phyloP scores from a whole-genome alignment of 2,329 filamentous ascomycete species.

The Karstenula rhodostoma region DNA sequence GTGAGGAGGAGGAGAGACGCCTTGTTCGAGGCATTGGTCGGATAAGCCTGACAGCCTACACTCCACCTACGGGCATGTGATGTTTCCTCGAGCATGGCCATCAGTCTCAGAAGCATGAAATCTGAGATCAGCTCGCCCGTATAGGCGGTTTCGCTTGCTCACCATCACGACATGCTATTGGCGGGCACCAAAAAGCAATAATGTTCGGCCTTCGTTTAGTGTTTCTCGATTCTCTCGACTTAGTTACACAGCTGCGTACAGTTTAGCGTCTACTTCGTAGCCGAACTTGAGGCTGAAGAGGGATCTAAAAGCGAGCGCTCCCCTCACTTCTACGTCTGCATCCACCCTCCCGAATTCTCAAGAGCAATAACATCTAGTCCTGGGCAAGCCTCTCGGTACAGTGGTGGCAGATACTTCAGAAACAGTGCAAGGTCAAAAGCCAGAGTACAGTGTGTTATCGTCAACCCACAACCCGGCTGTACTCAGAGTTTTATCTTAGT shows the following conservation, averaged over 20 bases:
- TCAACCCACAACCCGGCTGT: too few species aligned
- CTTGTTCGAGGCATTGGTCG: conserved; percentile 77
- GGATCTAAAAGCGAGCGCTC: background rate
- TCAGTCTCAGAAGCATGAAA: background rate
- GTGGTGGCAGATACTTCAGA: background rate
- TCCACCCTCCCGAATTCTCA: background rate
- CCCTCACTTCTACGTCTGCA: too few species aligned
- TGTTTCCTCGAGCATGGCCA: background rate
- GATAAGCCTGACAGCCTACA: conserved; percentile 32
- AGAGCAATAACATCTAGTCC: background rate
- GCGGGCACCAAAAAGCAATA: background rate
- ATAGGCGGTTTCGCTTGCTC: background rate
- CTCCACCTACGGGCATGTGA: background rate
- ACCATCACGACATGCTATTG: background rate
- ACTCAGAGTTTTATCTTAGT: too few species aligned
- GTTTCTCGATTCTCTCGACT: background rate
- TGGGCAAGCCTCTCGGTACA: background rate
- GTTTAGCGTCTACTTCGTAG: background rate
- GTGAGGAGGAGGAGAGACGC: conserved; percentile 72
- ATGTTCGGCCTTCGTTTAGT: background rate
- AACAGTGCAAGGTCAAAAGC: too few species aligned
- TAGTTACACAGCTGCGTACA: background rate
- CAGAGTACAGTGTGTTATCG: too few species aligned
- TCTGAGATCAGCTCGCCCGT: background rate
- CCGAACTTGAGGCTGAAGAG: background rate